phyloP scores from a whole-genome alignment of 202 grass and related monocot genomes.

The Panicum virgatum region DNA sequence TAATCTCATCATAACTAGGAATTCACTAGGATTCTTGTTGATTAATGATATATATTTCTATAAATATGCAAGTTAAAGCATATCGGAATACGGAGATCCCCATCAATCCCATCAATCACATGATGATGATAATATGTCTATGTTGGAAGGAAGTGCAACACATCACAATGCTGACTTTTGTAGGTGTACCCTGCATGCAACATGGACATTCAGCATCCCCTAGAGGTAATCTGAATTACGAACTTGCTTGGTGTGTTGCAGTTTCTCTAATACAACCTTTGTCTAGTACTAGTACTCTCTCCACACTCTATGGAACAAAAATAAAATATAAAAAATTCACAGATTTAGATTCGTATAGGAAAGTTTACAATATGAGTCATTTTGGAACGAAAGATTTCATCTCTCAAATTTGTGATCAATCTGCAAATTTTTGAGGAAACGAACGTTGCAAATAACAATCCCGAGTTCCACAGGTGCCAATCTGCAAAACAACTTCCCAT shows the following conservation, averaged over 20 bases:
- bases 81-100: neutral
- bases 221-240: neutral
- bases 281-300: neutral
- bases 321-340: neutral
- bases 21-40: neutral
- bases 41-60: neutral
- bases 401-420: neutral
- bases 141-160: neutral
- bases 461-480: neutral
- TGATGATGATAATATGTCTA: neutral
- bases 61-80: neutral
- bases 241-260: too few species aligned
- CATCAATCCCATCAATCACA: neutral
- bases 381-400: neutral
- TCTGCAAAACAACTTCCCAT: neutral
- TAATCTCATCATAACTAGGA: neutral
- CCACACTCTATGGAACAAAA: neutral
- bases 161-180: neutral
- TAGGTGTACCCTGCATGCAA: too few species aligned
- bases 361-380: neutral
- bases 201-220: neutral
- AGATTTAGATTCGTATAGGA: neutral
- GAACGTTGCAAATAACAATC: neutral
- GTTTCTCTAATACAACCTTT: neutral
- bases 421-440: neutral